A percentile compares a stretch with the other conserved stretches of the same genome.
Evolutionary conservation across 352 stramenopile species (phyloP).

Genomic region (Pythium phragmitis): DNA sequence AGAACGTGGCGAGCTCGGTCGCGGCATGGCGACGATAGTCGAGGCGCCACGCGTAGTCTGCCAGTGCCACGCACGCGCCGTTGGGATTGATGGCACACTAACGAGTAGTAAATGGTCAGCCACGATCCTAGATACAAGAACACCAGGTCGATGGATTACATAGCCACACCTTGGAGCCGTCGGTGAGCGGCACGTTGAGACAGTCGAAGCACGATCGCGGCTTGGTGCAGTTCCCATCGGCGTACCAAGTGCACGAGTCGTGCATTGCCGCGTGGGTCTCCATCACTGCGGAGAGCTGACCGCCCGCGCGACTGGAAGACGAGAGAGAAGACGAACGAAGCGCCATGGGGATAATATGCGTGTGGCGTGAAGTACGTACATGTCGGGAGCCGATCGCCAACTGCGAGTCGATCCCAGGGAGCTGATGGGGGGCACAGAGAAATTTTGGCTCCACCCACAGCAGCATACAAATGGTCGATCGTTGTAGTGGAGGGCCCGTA

Average conservation of each 20-base stretch:
- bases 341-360: neutral
- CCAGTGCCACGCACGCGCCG: conserved; percentile 22
- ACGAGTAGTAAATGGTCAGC: neutral
- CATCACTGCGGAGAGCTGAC: neutral
- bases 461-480: too few species aligned
- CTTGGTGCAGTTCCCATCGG: conserved; percentile 34
- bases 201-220: conserved; percentile 63
- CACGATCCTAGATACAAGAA: neutral
- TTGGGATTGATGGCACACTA: conserved; percentile 24
- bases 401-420: too few species aligned
- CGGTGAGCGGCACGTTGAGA: conserved; percentile 34
- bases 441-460: too few species aligned
- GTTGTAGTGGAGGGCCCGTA: too few species aligned
- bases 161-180: conserved; percentile 6
- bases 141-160: too few species aligned
- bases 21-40: conserved; percentile 21
- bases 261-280: conserved; percentile 5
- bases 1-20: conserved; percentile 32
- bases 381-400: neutral
- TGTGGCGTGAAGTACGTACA: neutral
- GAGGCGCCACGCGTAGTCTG: conserved; percentile 6
- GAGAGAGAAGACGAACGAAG: neutral
- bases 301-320: neutral
- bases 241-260: conserved; percentile 41
- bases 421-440: too few species aligned